Evolutionary conservation across 441 rosid genomes (phyloP).

Genomic region (Rhodomyrtus psidioides): DNA sequence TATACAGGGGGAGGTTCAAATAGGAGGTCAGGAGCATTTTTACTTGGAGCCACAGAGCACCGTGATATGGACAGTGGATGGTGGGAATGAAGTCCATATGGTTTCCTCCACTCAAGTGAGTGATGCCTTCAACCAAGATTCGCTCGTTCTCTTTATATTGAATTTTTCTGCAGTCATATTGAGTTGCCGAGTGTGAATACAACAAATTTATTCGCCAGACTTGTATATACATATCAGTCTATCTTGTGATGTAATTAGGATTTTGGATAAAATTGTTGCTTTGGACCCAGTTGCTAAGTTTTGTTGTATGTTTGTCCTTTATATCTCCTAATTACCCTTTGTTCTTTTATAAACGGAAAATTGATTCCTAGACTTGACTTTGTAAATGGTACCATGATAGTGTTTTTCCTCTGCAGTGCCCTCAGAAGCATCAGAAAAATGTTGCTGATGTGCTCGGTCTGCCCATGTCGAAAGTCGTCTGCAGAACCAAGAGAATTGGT

Average conservation of each 20-base stretch:
- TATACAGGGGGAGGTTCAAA: conserved; percentile 73
- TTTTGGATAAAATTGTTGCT: no score
- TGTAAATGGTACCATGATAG: neutral
- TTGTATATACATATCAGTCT: no score
- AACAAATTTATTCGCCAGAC: no score
- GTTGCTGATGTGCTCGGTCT: conserved; percentile 87
- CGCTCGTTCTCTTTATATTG: neutral
- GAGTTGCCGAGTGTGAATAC: no score
- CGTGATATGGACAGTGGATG: conserved; percentile 77
- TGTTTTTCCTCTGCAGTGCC: conserved; percentile 48
- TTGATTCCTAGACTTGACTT: neutral
- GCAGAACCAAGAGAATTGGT: conserved; percentile 85
- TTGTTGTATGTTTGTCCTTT: no score
- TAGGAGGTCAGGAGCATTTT: conserved; percentile 97
- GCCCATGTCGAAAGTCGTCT: conserved; percentile 93
- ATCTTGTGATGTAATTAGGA: no score
- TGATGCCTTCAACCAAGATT: neutral
- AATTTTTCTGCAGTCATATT: no score
- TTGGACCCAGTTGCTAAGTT: no score
- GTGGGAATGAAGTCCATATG: conserved; percentile 92
- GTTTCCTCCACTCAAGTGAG: conserved; percentile 94
- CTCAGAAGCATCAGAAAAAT: conserved; percentile 83
- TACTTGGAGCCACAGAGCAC: conserved; percentile 81
- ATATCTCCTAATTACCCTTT: neutral
- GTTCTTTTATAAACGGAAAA: no score